These are phyloP conservation scores for Ceratopteris richardii DNA, from an alignment of 75 land plant genomes.

Conservation along the genomic window DNA sequence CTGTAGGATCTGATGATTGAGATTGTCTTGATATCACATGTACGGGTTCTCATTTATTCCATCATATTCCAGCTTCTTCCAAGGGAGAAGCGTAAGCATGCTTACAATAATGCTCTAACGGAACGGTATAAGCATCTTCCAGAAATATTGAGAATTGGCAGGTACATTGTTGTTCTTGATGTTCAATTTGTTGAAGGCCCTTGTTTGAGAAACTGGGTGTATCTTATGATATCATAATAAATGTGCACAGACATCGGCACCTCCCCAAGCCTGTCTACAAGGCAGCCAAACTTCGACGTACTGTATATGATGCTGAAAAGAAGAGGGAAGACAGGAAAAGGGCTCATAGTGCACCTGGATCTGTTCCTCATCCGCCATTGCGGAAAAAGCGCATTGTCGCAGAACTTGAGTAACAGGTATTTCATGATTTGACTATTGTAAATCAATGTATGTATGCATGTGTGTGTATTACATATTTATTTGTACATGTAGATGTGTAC, in stretches of 20 bases:
- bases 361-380: slow-evolving; percentile 31
- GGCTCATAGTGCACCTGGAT: slow-evolving; percentile 88
- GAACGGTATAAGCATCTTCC: slow-evolving; percentile 80
- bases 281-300: slow-evolving; percentile 56
- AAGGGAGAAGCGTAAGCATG: slow-evolving; percentile 80
- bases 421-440: too few relatives aligned
- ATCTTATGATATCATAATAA: background rate
- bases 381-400: slow-evolving; percentile 70
- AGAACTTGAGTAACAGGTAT: slow-evolving; percentile 48
- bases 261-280: slow-evolving; percentile 84
- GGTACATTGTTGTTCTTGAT: slow-evolving; percentile 29
- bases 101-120: slow-evolving; percentile 70
- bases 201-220: background rate
- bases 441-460: too few relatives aligned
- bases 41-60: too few relatives aligned
- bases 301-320: slow-evolving; percentile 53
- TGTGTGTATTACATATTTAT: too few relatives aligned
- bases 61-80: slow-evolving; percentile 65
- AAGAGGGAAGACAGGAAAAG: slow-evolving; percentile 62
- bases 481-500: too few relatives aligned
- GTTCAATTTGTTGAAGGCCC: background rate
- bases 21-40: too few relatives aligned
- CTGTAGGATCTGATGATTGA: too few relatives aligned
- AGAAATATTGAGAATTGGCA: slow-evolving; percentile 76
- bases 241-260: slow-evolving; percentile 74